phyloP scores from a whole-genome alignment of 345 rosid species.

The Populus simonii region DNA sequence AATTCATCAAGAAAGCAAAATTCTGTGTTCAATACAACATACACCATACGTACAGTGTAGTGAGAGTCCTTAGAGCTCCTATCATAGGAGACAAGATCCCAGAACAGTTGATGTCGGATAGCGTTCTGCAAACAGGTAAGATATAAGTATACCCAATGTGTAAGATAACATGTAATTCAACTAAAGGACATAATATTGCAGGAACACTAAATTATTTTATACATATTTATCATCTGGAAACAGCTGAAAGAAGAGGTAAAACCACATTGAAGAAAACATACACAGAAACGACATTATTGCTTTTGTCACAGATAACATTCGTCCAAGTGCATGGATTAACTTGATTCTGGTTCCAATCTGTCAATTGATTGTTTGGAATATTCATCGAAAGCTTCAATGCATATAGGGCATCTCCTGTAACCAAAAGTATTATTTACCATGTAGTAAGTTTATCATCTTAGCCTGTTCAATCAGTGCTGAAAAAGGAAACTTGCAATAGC shows the following conservation, averaged over 20 bases:
- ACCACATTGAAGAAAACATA: constrained; percentile 35
- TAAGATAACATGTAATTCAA: constrained; percentile 1
- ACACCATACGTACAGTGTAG: constrained; percentile 62
- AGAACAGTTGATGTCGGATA: constrained; percentile 74
- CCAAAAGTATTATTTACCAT: constrained; percentile 19
- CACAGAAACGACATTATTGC: constrained; percentile 62
- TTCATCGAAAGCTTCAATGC: constrained; percentile 51
- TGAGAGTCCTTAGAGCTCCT: constrained; percentile 58
- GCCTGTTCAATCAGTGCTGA: constrained; percentile 2
- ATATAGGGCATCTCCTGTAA: constrained; percentile 72
- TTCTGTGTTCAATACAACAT: background rate
- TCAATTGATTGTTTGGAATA: constrained; percentile 47
- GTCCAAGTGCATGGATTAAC: constrained; percentile 97
- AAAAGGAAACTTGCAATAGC: constrained; percentile 2
- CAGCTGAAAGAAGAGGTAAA: background rate
- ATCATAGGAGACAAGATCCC: constrained; percentile 71
- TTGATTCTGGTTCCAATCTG: constrained; percentile 78
- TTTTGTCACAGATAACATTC: constrained; percentile 59
- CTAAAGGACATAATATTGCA: constrained; percentile 5
- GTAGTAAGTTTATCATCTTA: constrained; percentile 15
- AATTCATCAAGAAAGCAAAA: background rate
- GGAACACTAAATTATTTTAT: constrained; percentile 6
- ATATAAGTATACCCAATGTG: constrained; percentile 11
- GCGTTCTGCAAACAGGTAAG: constrained; percentile 49
- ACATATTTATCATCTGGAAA: background rate